A percentile compares a stretch with the other conserved stretches of the same genome.
Evolutionary conservation across 352 stramenopile genomes (phyloP).

Genomic region (Globisporangium recalcitrans): DNA sequence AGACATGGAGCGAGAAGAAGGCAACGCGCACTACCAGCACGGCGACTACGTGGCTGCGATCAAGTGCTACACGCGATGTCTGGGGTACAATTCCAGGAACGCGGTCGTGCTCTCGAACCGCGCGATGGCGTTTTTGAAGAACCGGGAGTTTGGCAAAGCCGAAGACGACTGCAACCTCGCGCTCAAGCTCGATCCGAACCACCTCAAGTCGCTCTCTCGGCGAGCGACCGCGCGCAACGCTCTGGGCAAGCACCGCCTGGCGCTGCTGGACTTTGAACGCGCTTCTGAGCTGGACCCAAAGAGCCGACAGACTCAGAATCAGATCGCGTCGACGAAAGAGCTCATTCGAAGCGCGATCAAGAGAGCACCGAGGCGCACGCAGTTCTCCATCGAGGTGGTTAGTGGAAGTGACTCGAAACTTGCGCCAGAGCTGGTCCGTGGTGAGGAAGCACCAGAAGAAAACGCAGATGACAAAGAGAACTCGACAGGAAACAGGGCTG

Average conservation of each 20-base stretch:
- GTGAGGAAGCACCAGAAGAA: neutral
- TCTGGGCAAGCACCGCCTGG: constrained; percentile 80
- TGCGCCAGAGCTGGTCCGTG: constrained; percentile 7
- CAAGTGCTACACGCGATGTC: constrained; percentile 83
- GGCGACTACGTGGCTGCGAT: constrained; percentile 86
- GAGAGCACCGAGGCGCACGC: constrained; percentile 41
- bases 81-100: constrained; percentile 71
- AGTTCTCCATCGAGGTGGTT: constrained; percentile 47
- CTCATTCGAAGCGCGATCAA: constrained; percentile 66
- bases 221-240: constrained; percentile 83
- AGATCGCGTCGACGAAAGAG: constrained; percentile 58
- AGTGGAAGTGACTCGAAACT: constrained; percentile 21
- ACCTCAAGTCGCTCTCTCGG: constrained; percentile 84
- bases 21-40: constrained; percentile 89
- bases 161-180: constrained; percentile 87
- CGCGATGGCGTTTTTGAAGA: constrained; percentile 88
- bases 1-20: constrained; percentile 84
- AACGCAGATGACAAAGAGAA: constrained; percentile 11
- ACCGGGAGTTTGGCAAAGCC: constrained; percentile 80
- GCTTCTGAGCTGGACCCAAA: constrained; percentile 60
- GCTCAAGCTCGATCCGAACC: constrained; percentile 66
- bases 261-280: constrained; percentile 75
- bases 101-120: constrained; percentile 86
- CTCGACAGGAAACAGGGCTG: neutral
- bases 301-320: constrained; percentile 61